Evolutionary conservation across 768 basidiomycete species (phyloP).

Genomic region (Strobilomyces confusus): DNA sequence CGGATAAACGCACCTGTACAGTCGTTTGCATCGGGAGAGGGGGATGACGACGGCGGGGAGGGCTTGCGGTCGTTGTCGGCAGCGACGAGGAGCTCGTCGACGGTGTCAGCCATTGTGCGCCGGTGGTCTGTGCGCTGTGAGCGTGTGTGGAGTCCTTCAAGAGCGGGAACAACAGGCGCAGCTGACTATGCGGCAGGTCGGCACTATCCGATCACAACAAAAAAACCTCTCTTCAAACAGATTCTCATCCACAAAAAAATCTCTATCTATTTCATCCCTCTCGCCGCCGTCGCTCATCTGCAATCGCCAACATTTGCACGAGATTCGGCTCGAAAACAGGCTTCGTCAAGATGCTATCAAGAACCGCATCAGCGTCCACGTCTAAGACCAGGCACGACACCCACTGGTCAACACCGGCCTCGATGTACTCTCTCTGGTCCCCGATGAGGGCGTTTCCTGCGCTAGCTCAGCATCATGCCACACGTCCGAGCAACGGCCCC

Average conservation of each 20-base stretch:
- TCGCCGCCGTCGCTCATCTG: constrained; percentile 36
- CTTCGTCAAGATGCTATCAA: constrained; percentile 66
- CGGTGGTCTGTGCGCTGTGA: constrained; percentile 31
- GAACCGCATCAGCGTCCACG: neutral
- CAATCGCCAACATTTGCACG: constrained; percentile 39
- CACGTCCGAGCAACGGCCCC: neutral
- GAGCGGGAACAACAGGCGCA: constrained; percentile 31
- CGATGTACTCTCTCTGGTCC: constrained; percentile 73
- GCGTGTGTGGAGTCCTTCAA: constrained; percentile 21
- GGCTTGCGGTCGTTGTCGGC: constrained; percentile 19
- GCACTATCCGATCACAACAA: constrained; percentile 33
- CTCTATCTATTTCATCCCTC: neutral
- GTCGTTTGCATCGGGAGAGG: constrained; percentile 43
- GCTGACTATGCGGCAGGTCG: constrained; percentile 32
- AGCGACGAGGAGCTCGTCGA: constrained; percentile 14
- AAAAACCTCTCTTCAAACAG: constrained; percentile 4
- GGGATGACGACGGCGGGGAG: constrained; percentile 31
- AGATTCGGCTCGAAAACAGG: constrained; percentile 63
- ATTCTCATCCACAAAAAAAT: constrained; percentile 1
- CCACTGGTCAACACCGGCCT: constrained; percentile 73
- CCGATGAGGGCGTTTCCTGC: constrained; percentile 50
- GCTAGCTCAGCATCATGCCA: constrained; percentile 7
- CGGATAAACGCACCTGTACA: constrained; percentile 39
- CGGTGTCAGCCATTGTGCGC: constrained; percentile 26
- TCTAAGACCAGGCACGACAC: constrained; percentile 18